Conservation (phyloP, 371 early-diverging fungal species). For the Coemansia sp. region DNA sequence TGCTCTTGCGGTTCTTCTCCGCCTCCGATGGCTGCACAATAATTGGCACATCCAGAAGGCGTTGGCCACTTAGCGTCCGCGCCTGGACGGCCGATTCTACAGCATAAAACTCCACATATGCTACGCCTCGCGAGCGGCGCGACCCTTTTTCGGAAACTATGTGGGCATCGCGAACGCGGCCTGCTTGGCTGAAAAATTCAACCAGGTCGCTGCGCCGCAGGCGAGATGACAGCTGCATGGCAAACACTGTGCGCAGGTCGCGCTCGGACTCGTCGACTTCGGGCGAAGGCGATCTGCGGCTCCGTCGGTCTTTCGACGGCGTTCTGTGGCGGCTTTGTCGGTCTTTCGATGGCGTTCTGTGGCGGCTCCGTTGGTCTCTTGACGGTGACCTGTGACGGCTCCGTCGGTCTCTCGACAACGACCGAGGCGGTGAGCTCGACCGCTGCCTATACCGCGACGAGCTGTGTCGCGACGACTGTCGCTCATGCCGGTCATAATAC, state of each 20-base stretch:
- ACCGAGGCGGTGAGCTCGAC: constrained; percentile 18
- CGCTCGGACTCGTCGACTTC: constrained; percentile 72
- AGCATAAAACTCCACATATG: constrained; percentile 93
- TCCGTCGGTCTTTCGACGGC: neutral
- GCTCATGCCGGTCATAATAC: constrained; percentile 5
- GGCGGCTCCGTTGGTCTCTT: neutral
- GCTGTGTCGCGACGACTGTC: constrained; percentile 3
- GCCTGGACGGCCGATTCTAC: constrained; percentile 82
- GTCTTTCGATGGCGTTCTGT: neutral
- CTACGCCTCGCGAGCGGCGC: constrained; percentile 85
- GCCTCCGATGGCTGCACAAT: constrained; percentile 90
- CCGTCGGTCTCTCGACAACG: constrained; percentile 5
- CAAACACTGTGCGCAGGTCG: constrained; percentile 92
- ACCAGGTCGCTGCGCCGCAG: constrained; percentile 76
- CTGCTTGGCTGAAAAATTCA: constrained; percentile 85
- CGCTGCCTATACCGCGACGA: constrained; percentile 8
- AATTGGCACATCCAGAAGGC: constrained; percentile 92
- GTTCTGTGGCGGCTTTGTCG: neutral
- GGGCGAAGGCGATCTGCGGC: constrained; percentile 66
- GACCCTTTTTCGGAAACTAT: constrained; percentile 89
- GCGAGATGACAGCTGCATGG: constrained; percentile 87
- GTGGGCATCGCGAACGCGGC: constrained; percentile 83
- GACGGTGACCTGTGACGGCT: neutral
- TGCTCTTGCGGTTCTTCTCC: constrained; percentile 84
- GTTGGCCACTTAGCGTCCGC: constrained; percentile 80